A percentile compares a stretch with the other conserved stretches of the same genome.
Conservation (phyloP, 2,329 filamentous ascomycete species). For the Pleomassaria siparia region DNA sequence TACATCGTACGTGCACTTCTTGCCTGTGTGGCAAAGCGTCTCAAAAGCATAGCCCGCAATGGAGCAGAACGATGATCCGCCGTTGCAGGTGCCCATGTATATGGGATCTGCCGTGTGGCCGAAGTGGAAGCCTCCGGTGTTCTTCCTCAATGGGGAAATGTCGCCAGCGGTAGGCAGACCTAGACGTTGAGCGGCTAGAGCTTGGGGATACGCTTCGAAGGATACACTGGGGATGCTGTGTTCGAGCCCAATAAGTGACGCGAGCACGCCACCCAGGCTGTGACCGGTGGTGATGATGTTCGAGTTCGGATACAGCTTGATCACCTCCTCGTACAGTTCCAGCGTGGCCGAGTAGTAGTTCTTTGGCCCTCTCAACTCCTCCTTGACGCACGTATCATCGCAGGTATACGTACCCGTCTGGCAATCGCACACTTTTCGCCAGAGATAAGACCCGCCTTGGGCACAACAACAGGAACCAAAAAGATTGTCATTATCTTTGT, state of each 20-base stretch:
- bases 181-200: constrained; percentile 36
- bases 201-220: constrained; percentile 41
- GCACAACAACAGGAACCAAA: constrained; percentile 41
- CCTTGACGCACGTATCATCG: constrained; percentile 36
- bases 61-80: constrained; percentile 38
- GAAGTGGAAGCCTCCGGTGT: constrained; percentile 40
- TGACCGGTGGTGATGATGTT: constrained; percentile 40
- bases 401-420: constrained; percentile 38
- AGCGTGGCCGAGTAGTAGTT: constrained; percentile 35
- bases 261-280: constrained; percentile 38
- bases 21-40: constrained; percentile 39
- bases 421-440: constrained; percentile 39
- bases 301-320: constrained; percentile 34
- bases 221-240: constrained; percentile 36
- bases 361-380: constrained; percentile 35
- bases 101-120: constrained; percentile 40
- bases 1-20: constrained; percentile 38
- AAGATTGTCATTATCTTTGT: constrained; percentile 42
- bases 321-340: constrained; percentile 36
- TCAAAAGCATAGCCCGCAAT: constrained; percentile 41
- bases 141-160: constrained; percentile 31
- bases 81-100: constrained; percentile 42
- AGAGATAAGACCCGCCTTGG: constrained; percentile 39
- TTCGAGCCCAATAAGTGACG: constrained; percentile 36
- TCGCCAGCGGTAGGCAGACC: constrained; percentile 33